Base-by-base conservation (phyloP, 345 rosid genomes). In the Hypericum androsaemum region DNA sequence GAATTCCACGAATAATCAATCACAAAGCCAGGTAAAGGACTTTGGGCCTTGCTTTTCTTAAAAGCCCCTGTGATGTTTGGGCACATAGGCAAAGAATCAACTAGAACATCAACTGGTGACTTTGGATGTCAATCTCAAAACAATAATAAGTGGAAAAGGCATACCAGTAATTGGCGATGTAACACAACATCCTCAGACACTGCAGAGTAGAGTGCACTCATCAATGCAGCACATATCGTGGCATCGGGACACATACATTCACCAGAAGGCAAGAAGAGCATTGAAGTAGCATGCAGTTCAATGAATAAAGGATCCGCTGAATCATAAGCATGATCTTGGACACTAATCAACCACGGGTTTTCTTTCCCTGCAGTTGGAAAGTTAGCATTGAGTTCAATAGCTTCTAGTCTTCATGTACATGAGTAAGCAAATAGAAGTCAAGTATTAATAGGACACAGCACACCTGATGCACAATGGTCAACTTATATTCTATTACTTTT, bases 221-320 rank as follows among this genome's bases (percentile, higher is more conserved):
- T 88, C 53, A 92, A 64, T 39, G 95, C 64, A 61, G 98, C 67
- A 61, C 96, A 92, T 56, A 84, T 75, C 49, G 86, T 75, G 44
- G 95, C 88, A 68, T 92, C 95, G 59, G 96, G 98, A 64, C 58
- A 74, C 77, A 92, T 55, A 71, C 86, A 78, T 81, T 92, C 95
- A 68, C 96, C 96, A 56, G 95, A 83, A 75, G 98, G 94, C 60
- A 82, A 61, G 71, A 95, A 83, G 70, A 92, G 89, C 84, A 81
- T 77, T 45, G 96, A 83, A 63, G 83, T 81, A 57, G 95, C 85
- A 64, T 79, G 98, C 77, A 92, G 64, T 61, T 88, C 95, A 59
- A 92, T 83, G 67, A 76, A 89, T 62, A 74, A 10, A 63, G 80
- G 70, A 43, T 68, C 83, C 12, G 52, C 43, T 45, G 82, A 72